Percentiles rank a stretch among this genome's conserved stretches.
These are phyloP conservation scores for Dryas alaskensis DNA, from an alignment of 306 rosid species.

Conservation along the genomic window DNA sequence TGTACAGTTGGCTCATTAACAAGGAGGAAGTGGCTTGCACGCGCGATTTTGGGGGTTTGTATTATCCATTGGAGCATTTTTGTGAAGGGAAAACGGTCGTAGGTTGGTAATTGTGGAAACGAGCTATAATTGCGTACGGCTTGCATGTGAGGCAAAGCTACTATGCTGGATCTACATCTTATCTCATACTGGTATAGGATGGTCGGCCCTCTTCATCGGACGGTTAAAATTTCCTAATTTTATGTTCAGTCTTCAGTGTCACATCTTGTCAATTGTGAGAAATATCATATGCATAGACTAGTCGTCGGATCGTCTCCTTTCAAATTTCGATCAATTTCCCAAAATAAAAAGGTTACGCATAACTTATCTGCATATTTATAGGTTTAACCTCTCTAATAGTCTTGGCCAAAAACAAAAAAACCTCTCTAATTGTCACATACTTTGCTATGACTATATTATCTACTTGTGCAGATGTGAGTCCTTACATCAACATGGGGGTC, in stretches of 20 bases:
- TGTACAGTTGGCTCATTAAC: not conserved
- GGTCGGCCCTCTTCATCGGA: not conserved
- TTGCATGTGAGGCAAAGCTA: not conserved
- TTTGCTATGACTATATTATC: too few relatives aligned
- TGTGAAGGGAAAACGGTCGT: not conserved
- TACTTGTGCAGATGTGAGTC: too few relatives aligned
- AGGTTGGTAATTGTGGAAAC: not conserved
- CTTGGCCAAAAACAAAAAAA: too few relatives aligned
- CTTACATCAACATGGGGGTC: too few relatives aligned
- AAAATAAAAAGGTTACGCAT: too few relatives aligned
- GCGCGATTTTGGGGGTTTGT: not conserved
- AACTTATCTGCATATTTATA: too few relatives aligned
- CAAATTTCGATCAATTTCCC: too few relatives aligned
- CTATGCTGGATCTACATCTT: too few relatives aligned
- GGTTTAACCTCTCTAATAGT: too few relatives aligned
- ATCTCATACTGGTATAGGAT: too few relatives aligned
- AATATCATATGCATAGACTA: not conserved
- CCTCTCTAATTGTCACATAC: too few relatives aligned
- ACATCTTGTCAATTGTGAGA: not conserved
- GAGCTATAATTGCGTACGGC: not conserved
- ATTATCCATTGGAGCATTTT: not conserved
- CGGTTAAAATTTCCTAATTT: not conserved
- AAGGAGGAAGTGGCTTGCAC: not conserved
- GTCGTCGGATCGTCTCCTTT: too few relatives aligned
- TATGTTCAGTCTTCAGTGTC: not conserved